Evolutionary conservation across 768 basidiomycete species (phyloP), one percentile per base, ranked within the genome.

Genomic region (Xanthoconium purpureum): DNA sequence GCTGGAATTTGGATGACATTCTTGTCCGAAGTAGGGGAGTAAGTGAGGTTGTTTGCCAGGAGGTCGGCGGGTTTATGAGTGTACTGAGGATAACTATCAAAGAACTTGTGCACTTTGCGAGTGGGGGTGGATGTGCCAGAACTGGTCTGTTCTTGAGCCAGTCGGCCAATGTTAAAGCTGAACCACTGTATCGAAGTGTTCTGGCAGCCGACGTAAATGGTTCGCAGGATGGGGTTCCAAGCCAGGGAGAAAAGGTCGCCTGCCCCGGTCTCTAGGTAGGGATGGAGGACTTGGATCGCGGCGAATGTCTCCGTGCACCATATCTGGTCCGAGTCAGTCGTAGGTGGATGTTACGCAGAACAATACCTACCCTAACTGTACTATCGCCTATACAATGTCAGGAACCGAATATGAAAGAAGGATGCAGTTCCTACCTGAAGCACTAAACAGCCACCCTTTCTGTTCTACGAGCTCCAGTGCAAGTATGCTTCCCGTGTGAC

Each of bases 171-270:
- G 1, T 57, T 50, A 68, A 94, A 91, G 62, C 81, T 75, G 68
- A 87, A 84, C 92, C 92, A 97, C 65, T 97, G 92, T 30, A 97
- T 78, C 13, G 92, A 94, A 2, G 94, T 94, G 67, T 94, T 91
- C 71, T 97, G 91, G 67, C 92, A 94, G 24, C 94, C 94, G 36
- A 96, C 77, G 68, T 88, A 96, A 32, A 96, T 74, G 0, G 87
- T 88, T 55, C 84, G 84, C 28, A 85, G 74, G 20, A 76, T 66
- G 2, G 84, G 77, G 9, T 84, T 87, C 89, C 90, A 97, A 0
- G 82, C 81, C 1, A 96, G 76, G 37, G 89, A 92, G 73, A 91
- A 95, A 32, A 96, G 79, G 66, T 96, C 94, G 20, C 94, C 94
- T 5, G 93, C 84, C 30, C 84, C 86, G 3, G 84, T 84, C 62